These are phyloP conservation scores for Hygrophorus pudorinus DNA, from an alignment of 768 basidiomycete genomes.

Conservation along the genomic window DNA sequence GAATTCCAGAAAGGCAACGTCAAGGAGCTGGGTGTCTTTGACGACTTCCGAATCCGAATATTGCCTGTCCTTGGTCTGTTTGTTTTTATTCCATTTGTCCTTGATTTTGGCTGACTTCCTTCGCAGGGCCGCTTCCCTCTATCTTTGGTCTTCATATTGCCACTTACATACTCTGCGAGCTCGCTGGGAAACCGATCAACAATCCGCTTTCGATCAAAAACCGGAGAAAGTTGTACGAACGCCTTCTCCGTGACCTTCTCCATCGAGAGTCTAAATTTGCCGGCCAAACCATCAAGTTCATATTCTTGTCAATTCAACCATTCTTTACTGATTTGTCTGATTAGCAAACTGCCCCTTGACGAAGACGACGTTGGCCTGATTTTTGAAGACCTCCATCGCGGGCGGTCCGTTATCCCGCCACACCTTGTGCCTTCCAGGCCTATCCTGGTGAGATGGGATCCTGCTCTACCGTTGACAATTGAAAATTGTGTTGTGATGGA, in stretches of 20 bases:
- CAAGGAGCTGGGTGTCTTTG: constrained; percentile 81
- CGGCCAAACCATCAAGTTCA: constrained; percentile 51
- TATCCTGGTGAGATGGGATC: constrained; percentile 76
- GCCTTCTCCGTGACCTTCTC: constrained; percentile 67
- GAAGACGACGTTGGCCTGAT: constrained; percentile 77
- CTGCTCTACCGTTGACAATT: constrained; percentile 44
- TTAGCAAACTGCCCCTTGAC: constrained; percentile 66
- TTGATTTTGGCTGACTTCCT: neutral
- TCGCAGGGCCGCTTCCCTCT: constrained; percentile 66
- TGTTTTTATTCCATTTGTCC: neutral
- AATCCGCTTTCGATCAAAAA: constrained; percentile 84
- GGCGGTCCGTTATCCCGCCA: constrained; percentile 72
- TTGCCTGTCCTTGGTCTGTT: constrained; percentile 76
- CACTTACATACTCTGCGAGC: constrained; percentile 78
- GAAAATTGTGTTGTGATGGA: constrained; percentile 88
- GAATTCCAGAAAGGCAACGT: constrained; percentile 87
- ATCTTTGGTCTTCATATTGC: constrained; percentile 89
- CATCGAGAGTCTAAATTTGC: constrained; percentile 63
- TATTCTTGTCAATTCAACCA: constrained; percentile 3
- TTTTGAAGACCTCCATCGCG: constrained; percentile 81
- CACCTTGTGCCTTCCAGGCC: constrained; percentile 65
- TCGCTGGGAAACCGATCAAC: constrained; percentile 74
- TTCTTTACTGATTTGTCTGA: neutral
- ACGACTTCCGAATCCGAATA: constrained; percentile 90
- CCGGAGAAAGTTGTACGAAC: constrained; percentile 74